A percentile compares a stretch with the other conserved stretches of the same genome.
Evolutionary conservation across 257 asterid genomes (phyloP).

Genomic region (Oldenlandia corymbosa): DNA sequence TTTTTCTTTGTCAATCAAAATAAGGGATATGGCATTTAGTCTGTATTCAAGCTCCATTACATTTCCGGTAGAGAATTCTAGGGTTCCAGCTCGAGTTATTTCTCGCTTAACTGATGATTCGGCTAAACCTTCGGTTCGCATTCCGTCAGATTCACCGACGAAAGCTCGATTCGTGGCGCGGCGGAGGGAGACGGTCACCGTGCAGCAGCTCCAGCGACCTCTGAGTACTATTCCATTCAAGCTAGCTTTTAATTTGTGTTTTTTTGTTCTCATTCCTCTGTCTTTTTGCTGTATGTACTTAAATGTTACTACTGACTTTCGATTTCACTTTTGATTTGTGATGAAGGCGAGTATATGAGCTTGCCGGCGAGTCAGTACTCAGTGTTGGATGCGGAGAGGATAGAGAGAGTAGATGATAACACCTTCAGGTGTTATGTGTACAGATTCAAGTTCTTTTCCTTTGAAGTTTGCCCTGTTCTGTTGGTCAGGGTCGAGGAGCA

Average conservation of each 20-base stretch:
- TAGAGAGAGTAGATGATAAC: conserved; percentile 81
- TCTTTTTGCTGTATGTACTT: neutral
- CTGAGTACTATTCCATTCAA: conserved; percentile 33
- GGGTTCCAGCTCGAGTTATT: conserved; percentile 22
- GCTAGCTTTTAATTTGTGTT: neutral
- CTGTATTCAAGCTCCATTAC: conserved; percentile 27
- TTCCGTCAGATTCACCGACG: conserved; percentile 61
- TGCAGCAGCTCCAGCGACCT: conserved; percentile 72
- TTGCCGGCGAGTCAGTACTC: conserved; percentile 99
- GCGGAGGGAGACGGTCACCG: conserved; percentile 56
- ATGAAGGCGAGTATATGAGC: conserved; percentile 86
- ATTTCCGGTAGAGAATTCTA: conserved; percentile 39
- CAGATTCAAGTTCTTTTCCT: conserved; percentile 73
- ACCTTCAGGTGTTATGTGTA: conserved; percentile 88
- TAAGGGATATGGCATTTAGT: conserved; percentile 49
- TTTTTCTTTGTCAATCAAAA: neutral
- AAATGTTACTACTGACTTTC: neutral
- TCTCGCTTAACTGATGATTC: conserved; percentile 40
- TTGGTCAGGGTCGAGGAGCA: conserved; percentile 90
- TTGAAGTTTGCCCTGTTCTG: conserved; percentile 93
- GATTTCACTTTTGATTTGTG: conserved; percentile 4
- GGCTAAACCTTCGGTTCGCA: conserved; percentile 38
- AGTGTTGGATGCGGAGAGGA: conserved; percentile 95
- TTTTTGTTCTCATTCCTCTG: too few species aligned
- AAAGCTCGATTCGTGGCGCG: conserved; percentile 72